phyloP scores from a whole-genome alignment of 2,329 filamentous ascomycete genomes.

The Venturia effusa region DNA sequence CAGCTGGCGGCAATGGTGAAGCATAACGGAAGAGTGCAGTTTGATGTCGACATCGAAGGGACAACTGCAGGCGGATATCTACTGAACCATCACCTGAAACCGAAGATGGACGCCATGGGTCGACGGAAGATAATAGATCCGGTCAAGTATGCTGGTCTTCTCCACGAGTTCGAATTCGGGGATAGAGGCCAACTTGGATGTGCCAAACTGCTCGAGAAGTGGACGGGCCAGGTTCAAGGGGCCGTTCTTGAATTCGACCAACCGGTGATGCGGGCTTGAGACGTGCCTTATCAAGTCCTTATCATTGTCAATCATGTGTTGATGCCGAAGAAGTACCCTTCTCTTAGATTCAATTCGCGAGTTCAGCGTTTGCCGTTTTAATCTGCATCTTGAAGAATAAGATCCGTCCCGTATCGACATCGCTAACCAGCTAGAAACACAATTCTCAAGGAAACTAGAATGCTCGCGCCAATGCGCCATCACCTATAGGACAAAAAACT shows the following conservation, averaged over 20 bases:
- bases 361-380: too few relatives aligned
- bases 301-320: not conserved
- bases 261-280: not conserved
- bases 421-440: too few relatives aligned
- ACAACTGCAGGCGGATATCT: constrained; percentile 5
- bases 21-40: not conserved
- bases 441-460: too few relatives aligned
- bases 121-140: constrained; percentile 6
- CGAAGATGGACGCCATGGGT: constrained; percentile 7
- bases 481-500: too few relatives aligned
- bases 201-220: constrained; percentile 1
- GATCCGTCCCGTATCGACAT: too few relatives aligned
- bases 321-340: not conserved
- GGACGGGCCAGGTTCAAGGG: constrained; percentile 7
- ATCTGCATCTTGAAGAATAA: too few relatives aligned
- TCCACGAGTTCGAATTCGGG: constrained; percentile 1
- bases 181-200: not conserved
- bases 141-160: not conserved
- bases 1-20: constrained; percentile 8
- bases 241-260: constrained; percentile 9
- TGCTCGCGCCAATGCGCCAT: too few relatives aligned
- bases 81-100: constrained; percentile 1
- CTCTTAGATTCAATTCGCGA: too few relatives aligned
- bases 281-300: not conserved
- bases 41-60: constrained; percentile 8